phyloP scores from a whole-genome alignment of 805 yeast species.

The Yarrowia osloensis region DNA sequence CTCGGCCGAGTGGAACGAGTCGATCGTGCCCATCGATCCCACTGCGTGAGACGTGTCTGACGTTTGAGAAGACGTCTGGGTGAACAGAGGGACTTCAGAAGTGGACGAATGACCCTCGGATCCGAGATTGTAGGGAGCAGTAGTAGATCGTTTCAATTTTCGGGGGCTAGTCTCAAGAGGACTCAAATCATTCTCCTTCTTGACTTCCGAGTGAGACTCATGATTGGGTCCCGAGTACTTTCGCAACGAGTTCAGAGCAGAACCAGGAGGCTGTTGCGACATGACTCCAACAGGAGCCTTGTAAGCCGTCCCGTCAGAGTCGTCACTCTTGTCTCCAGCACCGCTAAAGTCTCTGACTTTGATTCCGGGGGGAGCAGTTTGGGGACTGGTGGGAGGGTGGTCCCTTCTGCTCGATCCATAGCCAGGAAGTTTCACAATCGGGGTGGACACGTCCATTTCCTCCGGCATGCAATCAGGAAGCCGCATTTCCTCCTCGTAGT shows the following conservation, averaged over 20 bases:
- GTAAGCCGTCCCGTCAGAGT: not conserved
- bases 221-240: constrained; percentile 1
- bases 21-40: not conserved
- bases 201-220: not conserved
- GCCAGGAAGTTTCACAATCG: constrained; percentile 12
- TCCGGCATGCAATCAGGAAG: not conserved
- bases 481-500: constrained; percentile 2
- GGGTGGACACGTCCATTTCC: not conserved
- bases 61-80: constrained; percentile 8
- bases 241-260: not conserved
- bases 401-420: not conserved
- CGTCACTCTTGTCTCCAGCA: too few species aligned
- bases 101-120: not conserved
- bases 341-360: not conserved
- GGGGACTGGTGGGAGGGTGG: not conserved
- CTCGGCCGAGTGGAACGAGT: constrained; percentile 18
- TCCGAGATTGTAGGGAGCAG: constrained; percentile 5
- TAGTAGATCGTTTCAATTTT: not conserved
- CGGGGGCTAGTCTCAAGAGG: not conserved
- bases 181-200: not conserved
- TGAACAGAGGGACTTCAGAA: constrained; percentile 1
- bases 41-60: not conserved
- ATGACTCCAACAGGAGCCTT: constrained; percentile 7
- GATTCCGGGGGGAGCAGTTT: not conserved
- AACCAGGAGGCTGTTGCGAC: constrained; percentile 4